Evolutionary conservation across 371 early-diverging fungal species (phyloP), one percentile per base, ranked within the genome.

Genomic region (Cokeromyces recurvatus): DNA sequence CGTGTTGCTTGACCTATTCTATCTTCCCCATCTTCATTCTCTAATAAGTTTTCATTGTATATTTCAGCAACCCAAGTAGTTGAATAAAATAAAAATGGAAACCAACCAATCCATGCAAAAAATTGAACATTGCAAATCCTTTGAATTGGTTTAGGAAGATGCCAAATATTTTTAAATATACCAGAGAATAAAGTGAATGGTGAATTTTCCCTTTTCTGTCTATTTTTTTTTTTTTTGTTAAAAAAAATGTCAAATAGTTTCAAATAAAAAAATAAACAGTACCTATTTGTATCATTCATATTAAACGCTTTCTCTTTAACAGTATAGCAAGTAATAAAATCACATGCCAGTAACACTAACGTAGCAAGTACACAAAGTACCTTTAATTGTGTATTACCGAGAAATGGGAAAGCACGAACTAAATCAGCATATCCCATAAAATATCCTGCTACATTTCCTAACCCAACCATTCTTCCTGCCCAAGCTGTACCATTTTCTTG

Each of bases 51-150:
- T 9, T 62, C 38, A 19, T 63, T 56, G 53, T 79, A 75, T 38
- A 78, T 81, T 45, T 85, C 83, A 22, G 88, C 87, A 1, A 91
- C 84, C 67, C 84, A 90, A 1, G 87, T 85, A 0, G 89, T 87
- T 8, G 87, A 79, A 60, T 94, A 95, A 50, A 97, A 95, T 10
- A 97, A 68, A 53, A 95, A 94, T 3, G 95, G 94, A 57, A 97
- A 97, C 93, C 95, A 94, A 9, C 92, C 95, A 53, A 95, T 81
- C 95, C 95, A 97, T 4, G 91, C 81, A 70, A 89, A 91, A 45
- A 95, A 86, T 55, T 95, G 95, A 5, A 90, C 86, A 43, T 86
- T 84, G 66, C 93, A 94, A 11, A 95, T 71, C 10, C 73, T 64
- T 48, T 82, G 85, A 37, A 95, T 78, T 2, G 85, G 76, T 14